Evolutionary conservation across 2,329 filamentous ascomycete genomes (phyloP).

Genomic region (Keithomyces neogunnii): DNA sequence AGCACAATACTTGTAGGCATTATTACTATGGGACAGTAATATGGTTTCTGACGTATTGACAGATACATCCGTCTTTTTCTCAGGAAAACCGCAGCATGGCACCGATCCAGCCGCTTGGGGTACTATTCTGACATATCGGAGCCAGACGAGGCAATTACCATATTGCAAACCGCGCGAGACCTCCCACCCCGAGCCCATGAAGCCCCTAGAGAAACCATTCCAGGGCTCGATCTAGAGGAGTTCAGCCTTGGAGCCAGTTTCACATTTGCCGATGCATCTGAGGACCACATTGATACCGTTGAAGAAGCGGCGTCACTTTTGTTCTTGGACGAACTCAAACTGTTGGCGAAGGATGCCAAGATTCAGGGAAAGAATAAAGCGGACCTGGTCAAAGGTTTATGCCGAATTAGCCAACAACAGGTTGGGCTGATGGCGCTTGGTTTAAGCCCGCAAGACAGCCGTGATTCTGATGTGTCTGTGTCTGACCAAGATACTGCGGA

Average conservation of each 20-base stretch:
- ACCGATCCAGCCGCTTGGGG: slow-evolving; percentile 66
- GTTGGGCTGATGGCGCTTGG: slow-evolving; percentile 63
- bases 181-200: slow-evolving; percentile 38
- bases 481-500: slow-evolving; percentile 26
- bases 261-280: slow-evolving; percentile 72
- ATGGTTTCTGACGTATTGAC: neutral
- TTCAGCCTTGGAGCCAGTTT: slow-evolving; percentile 48
- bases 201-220: slow-evolving; percentile 11
- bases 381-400: slow-evolving; percentile 67
- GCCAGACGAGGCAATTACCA: slow-evolving; percentile 54
- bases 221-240: slow-evolving; percentile 30
- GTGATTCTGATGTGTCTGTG: slow-evolving; percentile 42
- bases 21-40: neutral
- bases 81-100: slow-evolving; percentile 86
- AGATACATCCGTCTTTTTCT: slow-evolving; percentile 91
- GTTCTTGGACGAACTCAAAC: slow-evolving; percentile 80
- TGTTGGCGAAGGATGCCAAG: slow-evolving; percentile 76
- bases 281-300: slow-evolving; percentile 63
- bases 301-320: slow-evolving; percentile 79
- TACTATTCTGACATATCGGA: slow-evolving; percentile 81
- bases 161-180: slow-evolving; percentile 48
- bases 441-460: slow-evolving; percentile 55
- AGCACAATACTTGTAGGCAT: slow-evolving; percentile 74
- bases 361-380: slow-evolving; percentile 81
- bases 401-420: slow-evolving; percentile 66